Conservation (phyloP, 106 monocot species). For the Iris macrosiphon region DNA sequence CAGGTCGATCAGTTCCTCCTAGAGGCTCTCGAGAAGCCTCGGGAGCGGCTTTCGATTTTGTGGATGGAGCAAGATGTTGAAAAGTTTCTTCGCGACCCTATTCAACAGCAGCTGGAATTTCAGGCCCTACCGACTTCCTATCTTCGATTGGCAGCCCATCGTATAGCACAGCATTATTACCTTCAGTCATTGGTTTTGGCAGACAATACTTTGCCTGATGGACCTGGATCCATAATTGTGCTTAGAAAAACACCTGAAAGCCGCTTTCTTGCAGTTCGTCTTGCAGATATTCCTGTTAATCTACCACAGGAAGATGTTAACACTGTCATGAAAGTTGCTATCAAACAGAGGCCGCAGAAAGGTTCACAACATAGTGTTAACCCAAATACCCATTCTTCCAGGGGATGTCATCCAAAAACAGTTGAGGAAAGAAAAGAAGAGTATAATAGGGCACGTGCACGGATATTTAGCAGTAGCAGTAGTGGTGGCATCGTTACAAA, state of each 20-base stretch:
- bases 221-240: constrained; percentile 71
- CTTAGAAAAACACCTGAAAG: constrained; percentile 51
- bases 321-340: constrained; percentile 62
- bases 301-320: constrained; percentile 59
- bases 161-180: constrained; percentile 83
- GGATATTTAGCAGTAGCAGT: constrained; percentile 67
- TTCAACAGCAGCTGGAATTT: constrained; percentile 65
- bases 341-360: constrained; percentile 76
- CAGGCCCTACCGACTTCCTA: constrained; percentile 84
- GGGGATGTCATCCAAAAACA: constrained; percentile 45
- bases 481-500: constrained; percentile 16
- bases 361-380: constrained; percentile 12
- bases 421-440: constrained; percentile 98
- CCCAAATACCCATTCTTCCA: constrained; percentile 24
- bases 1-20: constrained; percentile 87
- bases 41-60: constrained; percentile 81
- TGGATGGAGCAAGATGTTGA: constrained; percentile 91
- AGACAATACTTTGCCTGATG: constrained; percentile 62
- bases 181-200: constrained; percentile 79
- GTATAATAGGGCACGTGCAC: constrained; percentile 83
- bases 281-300: constrained; percentile 80
- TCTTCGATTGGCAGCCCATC: constrained; percentile 81
- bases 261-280: constrained; percentile 53
- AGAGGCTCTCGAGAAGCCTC: constrained; percentile 88
- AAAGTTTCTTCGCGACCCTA: constrained; percentile 75